Base-by-base conservation (phyloP, 2,329 filamentous ascomycete genomes). In the Aspergillus oerlinghausenensis region DNA sequence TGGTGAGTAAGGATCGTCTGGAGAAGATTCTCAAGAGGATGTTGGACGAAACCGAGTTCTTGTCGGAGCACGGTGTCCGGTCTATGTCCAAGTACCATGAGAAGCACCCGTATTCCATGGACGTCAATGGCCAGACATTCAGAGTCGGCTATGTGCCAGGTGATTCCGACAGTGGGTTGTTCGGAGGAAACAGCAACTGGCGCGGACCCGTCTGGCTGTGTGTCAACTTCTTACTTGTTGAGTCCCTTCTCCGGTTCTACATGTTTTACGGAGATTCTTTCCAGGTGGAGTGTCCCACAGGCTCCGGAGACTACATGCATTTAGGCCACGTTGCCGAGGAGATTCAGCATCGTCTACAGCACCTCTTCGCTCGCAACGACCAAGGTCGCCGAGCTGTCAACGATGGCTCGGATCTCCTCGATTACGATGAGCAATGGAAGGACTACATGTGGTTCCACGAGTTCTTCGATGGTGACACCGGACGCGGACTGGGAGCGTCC, bases 161-260 rank as follows among this genome's bases (percentile, higher is more conserved):
- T n/a, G 93, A 97, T 71, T 97, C 93, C 0, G 92, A 97, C 76
- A 96, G 90, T 67, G 90, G 91, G 3, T 83, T 97, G 4, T 97
- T 97, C 68, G 93, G 93, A 53, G 93, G 93, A 63, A 97, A 97
- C 82, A 96, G 92, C 74, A 97, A 97, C 75, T 97, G 93, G 93
- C 86, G 93, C 77, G 93, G 89, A 4, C 93, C 94, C 0, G 93
- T 96, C 65, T 97, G 93, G 93, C 82, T 97, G 50, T 94, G 91
- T 60, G 92, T 96, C 77, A 97, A 97, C 76, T 97, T 96, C 77
- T 77, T 97, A 53, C 83, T 97, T 14, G 88, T 97, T 43, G 93
- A 97, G 73, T 93, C 92, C 6, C 83, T 97, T n/a, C 89, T 96
- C 67, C 84, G 93, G 32, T 97, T 96, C 80, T 95, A 91, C 78